phyloP scores from a whole-genome alignment of 2,329 filamentous ascomycete genomes.

The Fusarium hainanense region DNA sequence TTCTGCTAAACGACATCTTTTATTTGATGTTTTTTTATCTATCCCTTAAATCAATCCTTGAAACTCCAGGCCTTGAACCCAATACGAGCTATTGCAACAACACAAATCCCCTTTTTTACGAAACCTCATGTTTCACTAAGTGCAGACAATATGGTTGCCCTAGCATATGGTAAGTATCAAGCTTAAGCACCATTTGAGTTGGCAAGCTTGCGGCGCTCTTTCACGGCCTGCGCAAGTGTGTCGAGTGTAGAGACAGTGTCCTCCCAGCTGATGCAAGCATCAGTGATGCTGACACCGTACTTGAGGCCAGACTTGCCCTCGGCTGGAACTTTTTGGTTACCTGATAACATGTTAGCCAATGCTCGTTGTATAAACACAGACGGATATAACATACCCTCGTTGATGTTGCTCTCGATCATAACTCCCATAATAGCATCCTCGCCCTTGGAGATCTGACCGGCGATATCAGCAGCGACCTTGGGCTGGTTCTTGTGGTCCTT shows the following conservation, averaged over 20 bases:
- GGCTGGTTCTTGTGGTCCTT: conserved; percentile 99
- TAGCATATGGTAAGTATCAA: not conserved
- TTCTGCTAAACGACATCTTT: not conserved
- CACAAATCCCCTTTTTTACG: conserved; percentile 15
- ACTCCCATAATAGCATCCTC: conserved; percentile 93
- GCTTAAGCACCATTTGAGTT: conserved; percentile 41
- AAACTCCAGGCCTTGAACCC: conserved; percentile 44
- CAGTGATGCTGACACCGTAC: conserved; percentile 96
- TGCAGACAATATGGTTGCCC: not conserved
- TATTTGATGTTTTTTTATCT: conserved; percentile 39
- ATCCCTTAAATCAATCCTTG: conserved; percentile 38
- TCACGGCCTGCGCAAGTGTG: conserved; percentile 81
- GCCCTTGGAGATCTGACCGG: conserved; percentile 85
- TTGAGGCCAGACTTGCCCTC: conserved; percentile 87
- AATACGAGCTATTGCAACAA: conserved; percentile 31
- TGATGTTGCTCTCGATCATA: conserved; percentile 99
- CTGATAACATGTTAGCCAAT: conserved; percentile 51
- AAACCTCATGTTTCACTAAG: conserved; percentile 8
- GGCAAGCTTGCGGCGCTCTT: conserved; percentile 60
- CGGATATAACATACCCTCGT: conserved; percentile 74
- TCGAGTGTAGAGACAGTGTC: conserved; percentile 85
- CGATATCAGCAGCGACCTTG: conserved; percentile 84
- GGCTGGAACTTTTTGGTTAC: conserved; percentile 89
- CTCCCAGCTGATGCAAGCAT: conserved; percentile 96
- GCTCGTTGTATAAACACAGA: not conserved